A percentile compares a stretch with the other conserved stretches of the same genome.
phyloP scores from a whole-genome alignment of 208 protist genomes.

The Leishmania mexicana region DNA sequence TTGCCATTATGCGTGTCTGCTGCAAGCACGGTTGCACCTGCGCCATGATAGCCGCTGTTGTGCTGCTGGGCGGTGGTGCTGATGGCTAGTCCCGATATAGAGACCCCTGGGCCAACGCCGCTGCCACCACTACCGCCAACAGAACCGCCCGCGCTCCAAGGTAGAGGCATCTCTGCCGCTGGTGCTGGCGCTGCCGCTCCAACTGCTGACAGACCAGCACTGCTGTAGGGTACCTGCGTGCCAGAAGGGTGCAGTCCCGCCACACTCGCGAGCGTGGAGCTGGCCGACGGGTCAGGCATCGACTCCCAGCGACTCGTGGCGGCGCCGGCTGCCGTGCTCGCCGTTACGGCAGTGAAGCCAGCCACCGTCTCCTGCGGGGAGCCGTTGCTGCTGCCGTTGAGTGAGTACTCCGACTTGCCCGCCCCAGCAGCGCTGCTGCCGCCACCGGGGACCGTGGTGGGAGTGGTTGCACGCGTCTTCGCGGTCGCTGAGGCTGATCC shows the following conservation, averaged over 20 bases:
- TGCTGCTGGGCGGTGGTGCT: background rate
- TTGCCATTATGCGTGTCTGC: background rate
- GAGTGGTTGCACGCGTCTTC: background rate
- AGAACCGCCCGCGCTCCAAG: background rate
- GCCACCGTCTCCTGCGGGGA: constrained; percentile 1
- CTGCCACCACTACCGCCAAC: background rate
- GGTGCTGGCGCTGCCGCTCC: background rate
- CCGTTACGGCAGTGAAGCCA: background rate
- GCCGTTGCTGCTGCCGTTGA: background rate
- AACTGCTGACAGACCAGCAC: background rate
- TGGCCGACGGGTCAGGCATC: background rate
- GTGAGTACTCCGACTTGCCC: constrained; percentile 2
- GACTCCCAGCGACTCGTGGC: background rate
- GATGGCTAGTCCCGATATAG: background rate
- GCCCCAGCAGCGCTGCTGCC: background rate
- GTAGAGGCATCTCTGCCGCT: background rate
- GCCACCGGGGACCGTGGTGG: background rate
- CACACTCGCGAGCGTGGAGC: background rate
- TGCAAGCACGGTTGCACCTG: background rate
- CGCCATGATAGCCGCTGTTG: background rate
- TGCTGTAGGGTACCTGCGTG: background rate
- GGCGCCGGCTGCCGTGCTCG: background rate
- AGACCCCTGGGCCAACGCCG: background rate
- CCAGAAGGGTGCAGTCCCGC: background rate
- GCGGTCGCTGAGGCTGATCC: background rate